Conservation (phyloP, 352 stramenopile species). For the Phytophthora idaei region DNA sequence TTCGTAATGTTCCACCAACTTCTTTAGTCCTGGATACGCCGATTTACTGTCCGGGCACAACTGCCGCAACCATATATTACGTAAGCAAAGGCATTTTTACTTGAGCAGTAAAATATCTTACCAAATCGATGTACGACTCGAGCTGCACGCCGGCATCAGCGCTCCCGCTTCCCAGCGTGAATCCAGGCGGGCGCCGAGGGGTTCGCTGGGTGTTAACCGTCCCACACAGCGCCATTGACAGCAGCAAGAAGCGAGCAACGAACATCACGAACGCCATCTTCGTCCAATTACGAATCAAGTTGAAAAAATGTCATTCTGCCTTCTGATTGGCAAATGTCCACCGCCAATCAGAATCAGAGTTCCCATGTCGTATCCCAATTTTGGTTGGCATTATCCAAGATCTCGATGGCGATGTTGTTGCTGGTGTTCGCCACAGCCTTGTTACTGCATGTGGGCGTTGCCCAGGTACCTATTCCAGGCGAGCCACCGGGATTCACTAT, state of each 20-base stretch:
- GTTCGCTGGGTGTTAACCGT: constrained; percentile 39
- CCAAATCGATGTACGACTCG: constrained; percentile 85
- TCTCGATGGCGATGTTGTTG: constrained; percentile 26
- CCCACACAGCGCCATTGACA: constrained; percentile 18
- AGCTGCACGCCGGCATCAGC: constrained; percentile 74
- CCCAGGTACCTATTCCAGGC: constrained; percentile 64
- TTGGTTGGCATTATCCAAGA: constrained; percentile 22
- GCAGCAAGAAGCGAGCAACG: constrained; percentile 25
- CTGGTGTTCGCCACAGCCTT: constrained; percentile 11
- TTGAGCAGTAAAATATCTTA: constrained; percentile 22
- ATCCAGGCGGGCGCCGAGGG: constrained; percentile 63
- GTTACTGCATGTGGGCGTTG: constrained; percentile 20
- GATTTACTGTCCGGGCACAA: constrained; percentile 78
- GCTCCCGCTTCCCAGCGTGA: constrained; percentile 57
- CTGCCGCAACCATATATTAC: constrained; percentile 33
- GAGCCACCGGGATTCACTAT: constrained; percentile 71
- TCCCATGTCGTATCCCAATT: not conserved
- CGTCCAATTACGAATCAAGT: too few species aligned
- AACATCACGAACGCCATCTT: not conserved
- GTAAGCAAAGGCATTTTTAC: not conserved
- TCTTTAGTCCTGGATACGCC: constrained; percentile 70
- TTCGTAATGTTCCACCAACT: constrained; percentile 60
- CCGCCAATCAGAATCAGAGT: not conserved
- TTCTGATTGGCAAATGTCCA: not conserved
- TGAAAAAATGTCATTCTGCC: too few species aligned